Base-by-base conservation (phyloP, 495 filamentous ascomycete species). In the Aspergillus egyptiacus region DNA sequence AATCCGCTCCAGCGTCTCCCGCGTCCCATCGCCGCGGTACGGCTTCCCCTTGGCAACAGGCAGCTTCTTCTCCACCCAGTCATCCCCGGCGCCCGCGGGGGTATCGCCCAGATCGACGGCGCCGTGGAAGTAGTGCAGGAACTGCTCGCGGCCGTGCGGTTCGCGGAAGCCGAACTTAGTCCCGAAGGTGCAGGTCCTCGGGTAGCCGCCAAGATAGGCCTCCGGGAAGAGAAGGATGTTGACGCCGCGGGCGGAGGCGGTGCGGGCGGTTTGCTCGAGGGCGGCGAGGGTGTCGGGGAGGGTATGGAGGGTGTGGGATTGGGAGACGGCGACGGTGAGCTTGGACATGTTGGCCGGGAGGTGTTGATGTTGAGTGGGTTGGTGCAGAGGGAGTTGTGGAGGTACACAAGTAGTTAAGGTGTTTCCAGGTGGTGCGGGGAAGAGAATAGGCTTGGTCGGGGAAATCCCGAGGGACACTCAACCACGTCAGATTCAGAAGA, bases 191-290 rank as follows among this genome's bases (percentile, higher is more conserved):
- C 81, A 83, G n/a, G 85, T 85, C 18, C 91, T 84, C 11, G 91
- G 91, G 58, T 97, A 97, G 7, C 91, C 91, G 15, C 91, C 91
- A 0, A 97, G 75, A 62, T 88, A 96, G 20, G 91, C 91, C 70
- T 97, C 91, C 0, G 91, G 91, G 56, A 96, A 93, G 33, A 96
- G 80, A 14, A 97, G 68, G 41, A 97, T 75, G 59, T 91, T 77
- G 20, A 86, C 76, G 23, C 77, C 74, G n/a, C 69, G 59, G 4
- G 54, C 46, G 13, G 65, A 55, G 6, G 70, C 72, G 22, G 63
- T 50, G 19, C 50, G 53, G 22, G 83, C 78, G 15, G 82, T 79
- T 9, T 60, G 50, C 37, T 77, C 68, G 14, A 96, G 79, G 9
- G 81, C 76, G 7, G 60, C 40, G 39, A 96, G 80, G 2, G 90